phyloP scores from a whole-genome alignment of 805 yeast genomes.

The Monosporozyma solicola region DNA sequence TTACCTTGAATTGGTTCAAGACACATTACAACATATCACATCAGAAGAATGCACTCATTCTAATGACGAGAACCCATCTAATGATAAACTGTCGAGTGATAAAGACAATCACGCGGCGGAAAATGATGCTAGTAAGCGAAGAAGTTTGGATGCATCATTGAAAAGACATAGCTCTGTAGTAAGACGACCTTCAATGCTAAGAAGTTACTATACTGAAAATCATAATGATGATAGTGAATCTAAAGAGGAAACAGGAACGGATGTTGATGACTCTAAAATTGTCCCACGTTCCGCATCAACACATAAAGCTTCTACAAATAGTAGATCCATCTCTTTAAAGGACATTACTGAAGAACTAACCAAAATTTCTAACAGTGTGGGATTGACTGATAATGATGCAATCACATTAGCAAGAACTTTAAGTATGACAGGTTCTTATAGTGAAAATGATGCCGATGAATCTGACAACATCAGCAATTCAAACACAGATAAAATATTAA shows the following conservation, averaged over 20 bases:
- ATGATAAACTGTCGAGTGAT: not conserved
- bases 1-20: slow-evolving; percentile 56
- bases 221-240: slow-evolving; percentile 26
- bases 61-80: not conserved
- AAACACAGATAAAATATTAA: not conserved
- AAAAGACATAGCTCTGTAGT: slow-evolving; percentile 17
- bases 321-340: slow-evolving; percentile 46
- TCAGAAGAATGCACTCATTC: slow-evolving; percentile 5
- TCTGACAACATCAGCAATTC: not conserved
- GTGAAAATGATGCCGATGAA: slow-evolving; percentile 6
- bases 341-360: slow-evolving; percentile 71
- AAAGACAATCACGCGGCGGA: slow-evolving; percentile 13
- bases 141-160: not conserved
- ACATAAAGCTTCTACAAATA: not conserved
- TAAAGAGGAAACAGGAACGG: slow-evolving; percentile 13
- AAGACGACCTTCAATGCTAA: slow-evolving; percentile 28
- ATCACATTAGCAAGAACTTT: slow-evolving; percentile 73
- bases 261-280: not conserved
- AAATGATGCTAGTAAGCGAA: slow-evolving; percentile 1
- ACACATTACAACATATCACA: slow-evolving; percentile 27
- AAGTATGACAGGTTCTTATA: slow-evolving; percentile 59
- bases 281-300: not conserved
- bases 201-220: slow-evolving; percentile 27
- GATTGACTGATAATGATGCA: slow-evolving; percentile 71
- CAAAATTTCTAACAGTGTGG: slow-evolving; percentile 64